Evolutionary conservation across 1,284 basidiomycete species (phyloP), one percentile per base, ranked within the genome.

Genomic region (Ustilago sp.): DNA sequence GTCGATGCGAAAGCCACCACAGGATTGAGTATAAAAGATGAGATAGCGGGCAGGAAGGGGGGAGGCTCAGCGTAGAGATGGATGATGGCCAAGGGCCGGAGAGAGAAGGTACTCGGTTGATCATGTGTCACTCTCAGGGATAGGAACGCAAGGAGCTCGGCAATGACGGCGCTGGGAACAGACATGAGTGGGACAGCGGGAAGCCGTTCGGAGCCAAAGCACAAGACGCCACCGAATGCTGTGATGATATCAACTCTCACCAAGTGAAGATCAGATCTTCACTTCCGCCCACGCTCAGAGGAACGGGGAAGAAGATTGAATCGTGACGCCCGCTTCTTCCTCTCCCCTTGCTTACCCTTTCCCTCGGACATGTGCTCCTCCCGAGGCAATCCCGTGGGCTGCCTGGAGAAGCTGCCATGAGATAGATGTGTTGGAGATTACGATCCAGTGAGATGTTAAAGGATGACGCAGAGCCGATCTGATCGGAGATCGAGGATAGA

Each of bases 351-450:
- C 45, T 28, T 28, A 28, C 23, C 3, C 23, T 28, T 28, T 28
- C n/a, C 9, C 38, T 38, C 19, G 17, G 41, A 11, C 23, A 3
- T 28, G 34, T 8, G 19, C 3, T 32, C 15, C 4, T 19, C 3
- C 51, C 51, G 51, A 35, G 51, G 51, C 51, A 53, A 53, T 53
- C 32, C 51, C 51, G 51, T 34, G 56, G 48, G 15, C 15, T 32
- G 43, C n/a, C 17, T 45, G n/a, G n/a, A 6, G 15, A 8, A 17
- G 15, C 39, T 11, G 19, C 31, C 45, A 9, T 48, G 19, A 23
- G 4, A 7, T 50, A 1, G 5, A 31, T 19, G 19, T 19, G 19
- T 19, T 19, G 19, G 19, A 19, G 19, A 19, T 19, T 19, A 19
- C 19, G 19, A 19, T 19, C 19, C 19, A 19, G 19, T 19, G 19